Evolutionary conservation across 768 basidiomycete species (phyloP).

Genomic region (Mycena polygramma): DNA sequence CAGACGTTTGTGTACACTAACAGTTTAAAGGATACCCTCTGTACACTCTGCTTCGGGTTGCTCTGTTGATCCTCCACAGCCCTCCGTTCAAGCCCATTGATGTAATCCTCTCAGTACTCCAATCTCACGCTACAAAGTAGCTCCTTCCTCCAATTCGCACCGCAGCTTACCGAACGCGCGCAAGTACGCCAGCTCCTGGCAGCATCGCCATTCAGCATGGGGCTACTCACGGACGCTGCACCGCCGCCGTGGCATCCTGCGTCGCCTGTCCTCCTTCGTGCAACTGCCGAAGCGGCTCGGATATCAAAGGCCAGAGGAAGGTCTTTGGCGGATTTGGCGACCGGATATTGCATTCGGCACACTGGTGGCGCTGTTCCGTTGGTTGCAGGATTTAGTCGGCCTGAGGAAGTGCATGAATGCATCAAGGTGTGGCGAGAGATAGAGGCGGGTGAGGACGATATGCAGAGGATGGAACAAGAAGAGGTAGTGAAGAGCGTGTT

Average conservation of each 20-base stretch:
- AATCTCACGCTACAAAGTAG: slow-evolving; percentile 84
- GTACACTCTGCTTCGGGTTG: slow-evolving; percentile 85
- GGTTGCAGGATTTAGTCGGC: slow-evolving; percentile 80
- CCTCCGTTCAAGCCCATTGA: slow-evolving; percentile 81
- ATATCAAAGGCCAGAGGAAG: slow-evolving; percentile 53
- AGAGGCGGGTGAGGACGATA: slow-evolving; percentile 49
- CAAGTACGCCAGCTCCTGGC: slow-evolving; percentile 76
- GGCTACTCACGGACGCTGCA: slow-evolving; percentile 68
- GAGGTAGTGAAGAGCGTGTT: slow-evolving; percentile 59
- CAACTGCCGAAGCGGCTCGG: slow-evolving; percentile 53
- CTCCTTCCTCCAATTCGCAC: slow-evolving; percentile 67
- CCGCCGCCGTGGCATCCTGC: slow-evolving; percentile 86
- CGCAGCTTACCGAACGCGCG: slow-evolving; percentile 72
- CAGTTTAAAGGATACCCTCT: slow-evolving; percentile 76
- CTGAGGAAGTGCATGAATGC: slow-evolving; percentile 80
- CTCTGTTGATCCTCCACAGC: slow-evolving; percentile 77
- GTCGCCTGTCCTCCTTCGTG: slow-evolving; percentile 60
- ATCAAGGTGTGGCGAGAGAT: slow-evolving; percentile 77
- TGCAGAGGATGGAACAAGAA: slow-evolving; percentile 59
- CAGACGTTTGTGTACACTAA: slow-evolving; percentile 5
- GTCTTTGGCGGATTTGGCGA: slow-evolving; percentile 74
- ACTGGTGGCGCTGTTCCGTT: slow-evolving; percentile 67
- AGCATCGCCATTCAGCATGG: slow-evolving; percentile 91
- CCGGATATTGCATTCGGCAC: slow-evolving; percentile 75
- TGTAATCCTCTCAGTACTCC: slow-evolving; percentile 82